These are phyloP conservation scores for Monosporascus sp. DNA, from an alignment of 2,329 filamentous ascomycete genomes.

Conservation along the genomic window DNA sequence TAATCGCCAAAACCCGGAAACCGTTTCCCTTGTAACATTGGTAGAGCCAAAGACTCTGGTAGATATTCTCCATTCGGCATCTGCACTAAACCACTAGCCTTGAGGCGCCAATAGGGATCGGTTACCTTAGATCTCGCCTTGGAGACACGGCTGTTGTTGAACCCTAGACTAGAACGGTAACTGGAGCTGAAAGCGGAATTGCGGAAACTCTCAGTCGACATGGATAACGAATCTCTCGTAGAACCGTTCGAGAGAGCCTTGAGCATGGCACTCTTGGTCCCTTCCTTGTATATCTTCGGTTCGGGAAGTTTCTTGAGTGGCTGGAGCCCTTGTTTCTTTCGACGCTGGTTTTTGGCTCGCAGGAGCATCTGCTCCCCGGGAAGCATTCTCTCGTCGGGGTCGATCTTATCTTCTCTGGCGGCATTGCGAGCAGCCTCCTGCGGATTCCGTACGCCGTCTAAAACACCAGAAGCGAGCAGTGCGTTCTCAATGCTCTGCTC, in stretches of 20 bases:
- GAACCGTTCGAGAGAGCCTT: conserved; percentile 18
- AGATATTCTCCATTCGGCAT: conserved; percentile 50
- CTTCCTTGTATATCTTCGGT: conserved; percentile 19
- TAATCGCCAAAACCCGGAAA: conserved; percentile 34
- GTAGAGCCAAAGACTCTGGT: conserved; percentile 45
- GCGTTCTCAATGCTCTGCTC: conserved; percentile 22
- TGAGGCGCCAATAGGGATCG: conserved; percentile 33
- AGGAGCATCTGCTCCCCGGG: conserved; percentile 18
- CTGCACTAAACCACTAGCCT: conserved; percentile 38
- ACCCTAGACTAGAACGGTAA: conserved; percentile 27
- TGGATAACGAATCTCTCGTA: conserved; percentile 22
- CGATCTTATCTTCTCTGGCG: conserved; percentile 11
- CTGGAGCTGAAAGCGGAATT: conserved; percentile 30
- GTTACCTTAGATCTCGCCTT: conserved; percentile 24
- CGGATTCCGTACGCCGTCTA: conserved; percentile 22
- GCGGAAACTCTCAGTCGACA: conserved; percentile 26
- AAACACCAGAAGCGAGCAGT: conserved; percentile 23
- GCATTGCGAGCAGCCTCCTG: conserved; percentile 20
- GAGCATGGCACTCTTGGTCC: conserved; percentile 27
- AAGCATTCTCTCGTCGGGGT: conserved; percentile 5
- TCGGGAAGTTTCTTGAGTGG: conserved; percentile 21
- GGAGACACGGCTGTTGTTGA: conserved; percentile 27
- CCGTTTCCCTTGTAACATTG: conserved; percentile 38
- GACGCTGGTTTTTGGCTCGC: conserved; percentile 24
- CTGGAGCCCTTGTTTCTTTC: conserved; percentile 20